Conservation (phyloP, 805 yeast species). For the Pichia sporocuriosa region DNA sequence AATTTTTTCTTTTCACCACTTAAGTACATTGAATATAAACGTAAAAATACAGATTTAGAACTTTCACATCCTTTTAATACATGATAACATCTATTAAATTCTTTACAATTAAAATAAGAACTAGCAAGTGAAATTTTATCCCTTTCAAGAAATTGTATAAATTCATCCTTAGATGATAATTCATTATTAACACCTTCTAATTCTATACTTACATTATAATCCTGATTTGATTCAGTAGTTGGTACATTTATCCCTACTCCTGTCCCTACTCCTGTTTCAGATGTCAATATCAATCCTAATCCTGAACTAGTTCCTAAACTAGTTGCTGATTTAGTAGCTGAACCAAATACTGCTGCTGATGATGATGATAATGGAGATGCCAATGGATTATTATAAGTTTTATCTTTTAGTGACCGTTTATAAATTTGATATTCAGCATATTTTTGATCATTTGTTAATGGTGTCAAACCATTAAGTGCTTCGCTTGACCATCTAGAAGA, state of each 20-base stretch:
- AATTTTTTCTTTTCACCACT: slow-evolving; percentile 72
- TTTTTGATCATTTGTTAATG: slow-evolving; percentile 9
- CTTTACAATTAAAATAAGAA: slow-evolving; percentile 72
- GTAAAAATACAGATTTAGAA: slow-evolving; percentile 51
- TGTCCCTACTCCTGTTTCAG: not conserved
- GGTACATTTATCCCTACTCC: not conserved
- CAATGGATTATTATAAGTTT: not conserved
- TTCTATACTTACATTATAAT: not conserved
- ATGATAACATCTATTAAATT: slow-evolving; percentile 71
- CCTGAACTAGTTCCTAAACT: not conserved
- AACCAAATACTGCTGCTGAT: not conserved
- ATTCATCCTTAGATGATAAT: slow-evolving; percentile 16
- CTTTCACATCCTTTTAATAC: slow-evolving; percentile 46
- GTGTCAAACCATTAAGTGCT: slow-evolving; percentile 12
- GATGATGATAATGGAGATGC: slow-evolving; percentile 9
- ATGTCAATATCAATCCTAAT: not conserved
- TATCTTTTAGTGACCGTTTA: not conserved
- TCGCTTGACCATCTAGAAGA: slow-evolving; percentile 12
- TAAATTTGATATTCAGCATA: slow-evolving; percentile 9
- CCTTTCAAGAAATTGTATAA: slow-evolving; percentile 30
- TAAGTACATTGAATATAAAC: slow-evolving; percentile 62
- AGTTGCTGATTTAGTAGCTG: not conserved
- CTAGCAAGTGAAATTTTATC: slow-evolving; percentile 55
- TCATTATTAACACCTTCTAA: not conserved
- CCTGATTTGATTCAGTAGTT: not conserved